A percentile compares a stretch with the other conserved stretches of the same genome.
Conservation (phyloP, 2,329 filamentous ascomycete genomes). For the Colletotrichum theobromicola region DNA sequence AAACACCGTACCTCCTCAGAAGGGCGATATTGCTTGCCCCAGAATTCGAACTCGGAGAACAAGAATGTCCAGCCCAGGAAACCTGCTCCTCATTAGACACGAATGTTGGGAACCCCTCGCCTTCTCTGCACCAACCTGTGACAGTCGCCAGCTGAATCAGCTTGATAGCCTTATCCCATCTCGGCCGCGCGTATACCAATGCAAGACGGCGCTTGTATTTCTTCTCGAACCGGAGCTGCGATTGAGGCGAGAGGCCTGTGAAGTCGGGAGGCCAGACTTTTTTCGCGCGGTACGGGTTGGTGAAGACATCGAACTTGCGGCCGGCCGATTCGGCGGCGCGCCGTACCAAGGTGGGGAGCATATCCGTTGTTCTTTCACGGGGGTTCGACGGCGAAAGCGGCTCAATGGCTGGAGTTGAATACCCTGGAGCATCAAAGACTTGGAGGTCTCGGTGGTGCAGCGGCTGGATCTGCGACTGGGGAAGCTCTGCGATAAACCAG, state of each 20-base stretch:
- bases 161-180: slow-evolving; percentile 69
- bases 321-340: slow-evolving; percentile 24
- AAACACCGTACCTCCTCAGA: slow-evolving; percentile 41
- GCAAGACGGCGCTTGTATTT: slow-evolving; percentile 75
- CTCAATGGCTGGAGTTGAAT: background rate
- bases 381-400: background rate
- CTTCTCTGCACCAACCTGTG: slow-evolving; percentile 50
- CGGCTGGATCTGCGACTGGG: background rate
- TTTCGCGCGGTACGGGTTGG: slow-evolving; percentile 68
- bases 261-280: slow-evolving; percentile 83
- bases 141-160: slow-evolving; percentile 67
- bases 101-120: background rate
- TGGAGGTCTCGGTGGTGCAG: background rate
- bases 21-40: slow-evolving; percentile 46
- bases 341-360: slow-evolving; percentile 39
- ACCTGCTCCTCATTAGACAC: slow-evolving; percentile 29
- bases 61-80: slow-evolving; percentile 44
- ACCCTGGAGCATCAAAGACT: no score
- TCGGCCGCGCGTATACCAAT: slow-evolving; percentile 65
- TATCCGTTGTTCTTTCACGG: slow-evolving; percentile 14
- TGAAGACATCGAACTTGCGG: slow-evolving; percentile 42
- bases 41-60: slow-evolving; percentile 50
- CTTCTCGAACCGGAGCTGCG: slow-evolving; percentile 80
- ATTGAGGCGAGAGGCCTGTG: slow-evolving; percentile 68
- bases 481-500: background rate